Evolutionary conservation across 345 rosid species (phyloP).

Genomic region (Combretum micranthum): DNA sequence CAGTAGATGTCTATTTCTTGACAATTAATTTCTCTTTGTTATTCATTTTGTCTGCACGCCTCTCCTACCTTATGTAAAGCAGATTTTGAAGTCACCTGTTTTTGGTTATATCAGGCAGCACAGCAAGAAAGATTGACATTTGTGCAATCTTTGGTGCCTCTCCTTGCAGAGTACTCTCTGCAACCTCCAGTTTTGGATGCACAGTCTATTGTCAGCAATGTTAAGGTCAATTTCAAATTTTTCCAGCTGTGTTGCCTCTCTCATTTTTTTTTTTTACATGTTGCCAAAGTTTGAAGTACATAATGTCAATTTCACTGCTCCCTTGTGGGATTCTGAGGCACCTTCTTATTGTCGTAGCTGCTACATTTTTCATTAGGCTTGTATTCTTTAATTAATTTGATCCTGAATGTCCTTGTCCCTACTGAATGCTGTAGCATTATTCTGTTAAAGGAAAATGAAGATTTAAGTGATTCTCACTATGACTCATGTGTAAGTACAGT

Average conservation of each 20-base stretch:
- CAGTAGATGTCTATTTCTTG: too few species aligned
- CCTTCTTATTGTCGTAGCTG: too few species aligned
- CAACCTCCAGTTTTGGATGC: slow-evolving; percentile 89
- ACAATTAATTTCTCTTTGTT: not conserved
- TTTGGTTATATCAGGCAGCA: slow-evolving; percentile 59
- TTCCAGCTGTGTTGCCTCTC: slow-evolving; percentile 4
- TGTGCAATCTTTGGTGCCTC: slow-evolving; percentile 84
- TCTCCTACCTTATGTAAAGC: not conserved
- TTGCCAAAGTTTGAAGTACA: not conserved
- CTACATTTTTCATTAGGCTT: too few species aligned
- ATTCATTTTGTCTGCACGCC: not conserved
- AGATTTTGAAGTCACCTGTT: slow-evolving; percentile 10
- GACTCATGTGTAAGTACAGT: too few species aligned
- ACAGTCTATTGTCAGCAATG: slow-evolving; percentile 89
- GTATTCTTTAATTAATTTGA: too few species aligned
- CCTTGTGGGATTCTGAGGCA: too few species aligned
- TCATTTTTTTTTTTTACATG: slow-evolving; percentile 7
- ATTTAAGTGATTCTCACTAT: too few species aligned
- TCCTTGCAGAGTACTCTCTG: slow-evolving; percentile 76
- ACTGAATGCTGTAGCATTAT: too few species aligned
- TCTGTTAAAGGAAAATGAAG: too few species aligned
- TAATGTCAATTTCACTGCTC: too few species aligned
- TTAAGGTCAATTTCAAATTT: slow-evolving; percentile 53
- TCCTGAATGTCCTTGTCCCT: too few species aligned
- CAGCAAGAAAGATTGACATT: slow-evolving; percentile 90